These are phyloP conservation scores for Alternaria solani DNA, from an alignment of 2,329 filamentous ascomycete species.

Conservation along the genomic window DNA sequence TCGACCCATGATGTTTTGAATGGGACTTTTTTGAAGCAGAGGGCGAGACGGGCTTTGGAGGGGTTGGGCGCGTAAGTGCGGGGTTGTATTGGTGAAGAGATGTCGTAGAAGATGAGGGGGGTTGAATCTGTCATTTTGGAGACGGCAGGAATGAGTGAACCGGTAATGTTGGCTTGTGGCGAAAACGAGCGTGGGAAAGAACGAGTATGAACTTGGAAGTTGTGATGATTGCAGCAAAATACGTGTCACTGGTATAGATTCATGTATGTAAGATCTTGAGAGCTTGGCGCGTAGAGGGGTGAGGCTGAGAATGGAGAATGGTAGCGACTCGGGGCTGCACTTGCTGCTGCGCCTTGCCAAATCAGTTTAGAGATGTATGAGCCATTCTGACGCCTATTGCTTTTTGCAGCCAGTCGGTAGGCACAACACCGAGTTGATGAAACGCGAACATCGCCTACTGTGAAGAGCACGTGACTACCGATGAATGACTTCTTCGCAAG, in stretches of 20 bases:
- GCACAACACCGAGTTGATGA: background rate
- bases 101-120: constrained; percentile 58
- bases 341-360: background rate
- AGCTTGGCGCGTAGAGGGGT: constrained; percentile 1
- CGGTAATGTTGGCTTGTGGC: background rate
- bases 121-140: constrained; percentile 34
- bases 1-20: constrained; percentile 63
- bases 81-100: constrained; percentile 51
- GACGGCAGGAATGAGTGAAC: background rate
- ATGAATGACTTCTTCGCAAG: background rate
- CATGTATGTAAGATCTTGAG: background rate
- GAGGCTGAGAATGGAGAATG: background rate
- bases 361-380: background rate
- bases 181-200: background rate
- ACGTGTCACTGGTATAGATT: background rate
- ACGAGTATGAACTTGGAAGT: background rate
- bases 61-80: constrained; percentile 60
- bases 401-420: background rate
- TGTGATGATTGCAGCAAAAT: background rate
- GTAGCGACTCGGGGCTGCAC: background rate
- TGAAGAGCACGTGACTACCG: background rate
- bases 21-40: constrained; percentile 59
- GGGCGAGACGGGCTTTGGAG: constrained; percentile 60
- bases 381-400: background rate
- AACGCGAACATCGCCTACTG: background rate